Evolutionary conservation across 495 filamentous ascomycete genomes (phyloP).

Genomic region (Cercophora samala): DNA sequence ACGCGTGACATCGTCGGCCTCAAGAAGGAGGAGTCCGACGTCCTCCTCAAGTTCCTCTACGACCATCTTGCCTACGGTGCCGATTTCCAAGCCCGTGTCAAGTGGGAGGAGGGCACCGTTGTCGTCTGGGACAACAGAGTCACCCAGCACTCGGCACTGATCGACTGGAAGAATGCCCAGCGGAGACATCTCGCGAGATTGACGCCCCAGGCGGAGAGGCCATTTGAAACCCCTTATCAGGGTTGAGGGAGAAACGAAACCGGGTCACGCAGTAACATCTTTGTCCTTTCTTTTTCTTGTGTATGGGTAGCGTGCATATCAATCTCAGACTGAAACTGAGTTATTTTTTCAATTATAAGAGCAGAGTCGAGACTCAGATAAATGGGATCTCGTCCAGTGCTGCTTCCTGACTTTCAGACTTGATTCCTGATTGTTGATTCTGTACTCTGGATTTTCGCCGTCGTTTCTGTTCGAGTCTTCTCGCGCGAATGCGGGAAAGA

Average conservation of each 20-base stretch:
- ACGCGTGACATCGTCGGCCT: slow-evolving; percentile 68
- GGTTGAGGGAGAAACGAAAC: slow-evolving; percentile 13
- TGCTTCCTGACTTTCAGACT: slow-evolving; percentile 15
- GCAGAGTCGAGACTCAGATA: slow-evolving; percentile 11
- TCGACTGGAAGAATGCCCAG: slow-evolving; percentile 77
- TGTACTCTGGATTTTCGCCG: slow-evolving; percentile 13
- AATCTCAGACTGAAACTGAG: background rate
- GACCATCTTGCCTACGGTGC: slow-evolving; percentile 77
- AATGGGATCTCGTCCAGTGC: slow-evolving; percentile 31
- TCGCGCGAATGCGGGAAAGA: slow-evolving; percentile 21
- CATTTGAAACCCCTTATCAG: slow-evolving; percentile 65
- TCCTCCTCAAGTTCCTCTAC: slow-evolving; percentile 82
- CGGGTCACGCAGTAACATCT: background rate
- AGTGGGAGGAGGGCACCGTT: slow-evolving; percentile 78
- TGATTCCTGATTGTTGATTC: slow-evolving; percentile 10
- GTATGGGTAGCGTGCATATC: background rate
- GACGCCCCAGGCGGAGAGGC: slow-evolving; percentile 77
- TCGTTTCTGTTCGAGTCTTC: slow-evolving; percentile 20
- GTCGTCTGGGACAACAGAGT: slow-evolving; percentile 90
- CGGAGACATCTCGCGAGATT: slow-evolving; percentile 78
- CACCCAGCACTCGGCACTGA: slow-evolving; percentile 70
- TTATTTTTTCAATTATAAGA: background rate
- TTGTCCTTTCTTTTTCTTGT: slow-evolving; percentile 9
- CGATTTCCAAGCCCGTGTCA: slow-evolving; percentile 85
- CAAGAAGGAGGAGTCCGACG: slow-evolving; percentile 75